Conservation (phyloP, 176 grass and related monocot genomes). For the Ensete glaucum region DNA sequence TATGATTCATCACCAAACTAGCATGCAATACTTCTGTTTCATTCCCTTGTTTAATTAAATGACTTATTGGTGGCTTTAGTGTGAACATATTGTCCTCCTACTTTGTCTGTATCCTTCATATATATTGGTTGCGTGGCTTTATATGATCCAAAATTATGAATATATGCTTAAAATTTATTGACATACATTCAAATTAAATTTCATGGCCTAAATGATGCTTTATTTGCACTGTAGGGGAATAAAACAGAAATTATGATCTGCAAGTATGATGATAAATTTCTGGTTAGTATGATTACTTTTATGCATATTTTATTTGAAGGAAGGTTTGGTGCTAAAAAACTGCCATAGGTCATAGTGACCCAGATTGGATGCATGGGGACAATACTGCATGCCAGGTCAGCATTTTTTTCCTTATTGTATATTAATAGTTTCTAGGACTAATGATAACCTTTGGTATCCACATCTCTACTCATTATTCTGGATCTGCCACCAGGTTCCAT, state of each 20-base stretch:
- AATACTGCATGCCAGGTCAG: slow-evolving; percentile 72
- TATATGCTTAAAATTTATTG: too few species aligned
- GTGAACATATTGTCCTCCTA: background rate
- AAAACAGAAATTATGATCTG: slow-evolving; percentile 68
- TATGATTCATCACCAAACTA: background rate
- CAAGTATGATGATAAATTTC: slow-evolving; percentile 70
- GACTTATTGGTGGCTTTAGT: background rate
- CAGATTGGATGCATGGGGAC: slow-evolving; percentile 95
- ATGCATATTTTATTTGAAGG: background rate
- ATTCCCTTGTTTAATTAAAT: background rate
- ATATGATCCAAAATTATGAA: too few species aligned
- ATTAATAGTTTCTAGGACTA: slow-evolving; percentile 8
- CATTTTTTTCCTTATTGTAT: slow-evolving; percentile 11
- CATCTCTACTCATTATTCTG: background rate
- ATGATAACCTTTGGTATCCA: slow-evolving; percentile 8
- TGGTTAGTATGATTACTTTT: slow-evolving; percentile 41
- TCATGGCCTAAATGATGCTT: background rate
- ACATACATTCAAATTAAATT: background rate
- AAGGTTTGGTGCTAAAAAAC: slow-evolving; percentile 16
- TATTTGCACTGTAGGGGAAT: slow-evolving; percentile 48
- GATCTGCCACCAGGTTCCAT: background rate
- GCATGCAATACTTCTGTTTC: background rate
- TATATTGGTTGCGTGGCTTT: background rate
- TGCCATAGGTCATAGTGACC: slow-evolving; percentile 70
- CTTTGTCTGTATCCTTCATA: background rate